Conservation (phyloP, 148 eudicot species). For the Fagopyrum tataricum region DNA sequence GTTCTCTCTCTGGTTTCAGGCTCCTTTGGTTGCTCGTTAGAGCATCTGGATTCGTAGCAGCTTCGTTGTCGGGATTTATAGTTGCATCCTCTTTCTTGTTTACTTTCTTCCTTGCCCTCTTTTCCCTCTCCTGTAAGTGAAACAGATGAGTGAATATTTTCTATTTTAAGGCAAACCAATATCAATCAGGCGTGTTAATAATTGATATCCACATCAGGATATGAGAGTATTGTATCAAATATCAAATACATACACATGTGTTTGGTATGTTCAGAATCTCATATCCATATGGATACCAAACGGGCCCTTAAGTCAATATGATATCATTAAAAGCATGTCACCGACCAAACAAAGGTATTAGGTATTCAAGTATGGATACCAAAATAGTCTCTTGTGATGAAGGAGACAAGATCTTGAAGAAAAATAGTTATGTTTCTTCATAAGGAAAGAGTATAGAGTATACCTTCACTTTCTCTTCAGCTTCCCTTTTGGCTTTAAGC, state of each 20-base stretch:
- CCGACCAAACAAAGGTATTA: too few species aligned
- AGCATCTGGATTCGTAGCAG: conserved; percentile 27
- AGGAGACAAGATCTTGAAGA: neutral
- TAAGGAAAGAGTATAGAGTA: neutral
- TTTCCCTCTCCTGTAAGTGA: conserved; percentile 67
- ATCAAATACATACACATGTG: too few species aligned
- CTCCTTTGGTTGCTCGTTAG: conserved; percentile 27
- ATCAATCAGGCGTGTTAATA: too few species aligned
- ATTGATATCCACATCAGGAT: too few species aligned
- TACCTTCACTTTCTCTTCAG: conserved; percentile 85
- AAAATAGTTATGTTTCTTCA: neutral
- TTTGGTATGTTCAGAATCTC: too few species aligned
- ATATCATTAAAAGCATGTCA: too few species aligned
- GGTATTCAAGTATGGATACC: too few species aligned
- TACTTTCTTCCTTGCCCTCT: conserved; percentile 80
- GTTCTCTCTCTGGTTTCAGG: conserved; percentile 32
- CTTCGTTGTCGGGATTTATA: conserved; percentile 27
- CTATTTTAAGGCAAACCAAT: neutral
- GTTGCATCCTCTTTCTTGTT: conserved; percentile 41
- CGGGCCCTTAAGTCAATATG: too few species aligned
- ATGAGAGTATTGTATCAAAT: too few species aligned
- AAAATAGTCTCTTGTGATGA: neutral
- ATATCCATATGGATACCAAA: too few species aligned
- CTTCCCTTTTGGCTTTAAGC: conserved; percentile 66
- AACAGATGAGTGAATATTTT: neutral